Conservation (phyloP, 2,329 filamentous ascomycete genomes). For the Pyricularia grisea region DNA sequence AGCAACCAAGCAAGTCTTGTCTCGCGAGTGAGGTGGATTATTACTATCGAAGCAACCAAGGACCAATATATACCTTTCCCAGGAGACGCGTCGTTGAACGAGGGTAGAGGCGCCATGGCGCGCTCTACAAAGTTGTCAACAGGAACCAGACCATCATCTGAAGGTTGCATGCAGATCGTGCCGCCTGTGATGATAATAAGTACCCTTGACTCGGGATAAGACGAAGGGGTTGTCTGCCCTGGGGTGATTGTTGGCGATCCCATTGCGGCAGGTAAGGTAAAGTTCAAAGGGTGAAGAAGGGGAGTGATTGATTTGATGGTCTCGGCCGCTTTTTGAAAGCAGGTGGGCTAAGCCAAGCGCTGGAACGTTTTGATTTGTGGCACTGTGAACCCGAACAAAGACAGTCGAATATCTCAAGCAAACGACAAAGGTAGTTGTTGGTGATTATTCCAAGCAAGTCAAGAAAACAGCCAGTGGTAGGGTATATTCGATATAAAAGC, state of each 20-base stretch:
- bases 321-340: background rate
- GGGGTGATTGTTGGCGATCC: background rate
- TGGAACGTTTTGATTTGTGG: background rate
- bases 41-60: background rate
- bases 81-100: constrained; percentile 70
- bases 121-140: constrained; percentile 71
- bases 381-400: background rate
- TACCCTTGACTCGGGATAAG: constrained; percentile 65
- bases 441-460: background rate
- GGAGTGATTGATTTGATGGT: background rate
- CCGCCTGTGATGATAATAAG: constrained; percentile 86
- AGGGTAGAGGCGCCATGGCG: constrained; percentile 71
- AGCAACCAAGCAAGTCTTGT: background rate
- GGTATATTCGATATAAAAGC: background rate
- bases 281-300: background rate
- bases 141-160: constrained; percentile 70
- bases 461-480: background rate
- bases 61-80: background rate
- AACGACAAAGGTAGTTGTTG: background rate
- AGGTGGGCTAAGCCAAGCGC: background rate
- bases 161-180: constrained; percentile 85
- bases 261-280: background rate
- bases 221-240: constrained; percentile 1
- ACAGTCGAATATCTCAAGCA: background rate
- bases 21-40: background rate